phyloP scores from a whole-genome alignment of 345 rosid species.

The Turritis glabra region DNA sequence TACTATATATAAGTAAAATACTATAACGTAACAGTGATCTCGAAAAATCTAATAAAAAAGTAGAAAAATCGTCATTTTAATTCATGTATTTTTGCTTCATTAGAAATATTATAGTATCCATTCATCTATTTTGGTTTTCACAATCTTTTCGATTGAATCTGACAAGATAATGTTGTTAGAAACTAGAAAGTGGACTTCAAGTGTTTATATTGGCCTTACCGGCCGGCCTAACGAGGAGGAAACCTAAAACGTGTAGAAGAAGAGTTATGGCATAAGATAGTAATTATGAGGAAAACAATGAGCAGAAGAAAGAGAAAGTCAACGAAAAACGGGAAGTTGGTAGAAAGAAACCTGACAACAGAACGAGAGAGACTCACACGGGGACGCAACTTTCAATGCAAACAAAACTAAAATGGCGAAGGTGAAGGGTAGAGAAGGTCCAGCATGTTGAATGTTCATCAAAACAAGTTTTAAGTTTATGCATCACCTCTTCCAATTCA shows the following conservation, averaged over 20 bases:
- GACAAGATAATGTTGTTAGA: not conserved
- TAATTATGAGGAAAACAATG: not conserved
- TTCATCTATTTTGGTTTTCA: not conserved
- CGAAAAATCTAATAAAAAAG: too few species aligned
- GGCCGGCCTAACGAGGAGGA: not conserved
- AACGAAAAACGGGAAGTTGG: not conserved
- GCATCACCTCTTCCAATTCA: slow-evolving; percentile 11
- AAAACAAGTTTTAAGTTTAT: slow-evolving; percentile 2
- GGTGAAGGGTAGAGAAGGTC: not conserved
- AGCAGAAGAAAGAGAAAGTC: not conserved
- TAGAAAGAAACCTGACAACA: slow-evolving; percentile 1
- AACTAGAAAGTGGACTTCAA: not conserved
- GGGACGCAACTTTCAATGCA: not conserved
- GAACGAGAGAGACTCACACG: slow-evolving; percentile 3
- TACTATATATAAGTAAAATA: too few species aligned
- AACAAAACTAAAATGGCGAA: not conserved
- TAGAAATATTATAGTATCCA: too few species aligned
- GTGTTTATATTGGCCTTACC: not conserved
- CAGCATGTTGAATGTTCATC: slow-evolving; percentile 4
- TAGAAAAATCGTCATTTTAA: too few species aligned
- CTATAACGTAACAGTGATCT: too few species aligned
- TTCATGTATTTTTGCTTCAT: too few species aligned
- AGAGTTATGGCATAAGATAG: not conserved
- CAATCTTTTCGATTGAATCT: too few species aligned
- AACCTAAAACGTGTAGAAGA: slow-evolving; percentile 8